These are phyloP conservation scores for Cyberlindnera samutprakarnensis DNA, from an alignment of 805 yeast genomes.

Conservation along the genomic window DNA sequence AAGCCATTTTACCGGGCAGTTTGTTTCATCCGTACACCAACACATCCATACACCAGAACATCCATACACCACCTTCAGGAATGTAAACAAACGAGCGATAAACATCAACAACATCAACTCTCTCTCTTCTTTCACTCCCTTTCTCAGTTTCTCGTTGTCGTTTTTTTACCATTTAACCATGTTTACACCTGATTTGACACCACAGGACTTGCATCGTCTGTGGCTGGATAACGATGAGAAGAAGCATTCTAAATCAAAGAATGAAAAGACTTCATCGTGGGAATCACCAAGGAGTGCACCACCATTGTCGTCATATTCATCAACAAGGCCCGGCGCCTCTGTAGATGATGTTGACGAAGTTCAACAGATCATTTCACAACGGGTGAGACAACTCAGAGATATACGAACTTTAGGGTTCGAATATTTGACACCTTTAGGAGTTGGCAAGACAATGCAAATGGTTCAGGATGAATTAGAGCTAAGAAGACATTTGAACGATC, in stretches of 20 bases:
- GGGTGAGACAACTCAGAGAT: slow-evolving; percentile 17
- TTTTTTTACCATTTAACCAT: slow-evolving; percentile 22
- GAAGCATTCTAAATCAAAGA: slow-evolving; percentile 3
- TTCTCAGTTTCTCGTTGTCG: too few species aligned
- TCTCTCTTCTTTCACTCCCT: too few species aligned
- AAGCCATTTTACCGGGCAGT: too few species aligned
- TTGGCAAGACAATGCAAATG: slow-evolving; percentile 44
- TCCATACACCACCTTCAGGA: too few species aligned
- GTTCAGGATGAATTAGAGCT: slow-evolving; percentile 24
- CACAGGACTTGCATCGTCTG: slow-evolving; percentile 36
- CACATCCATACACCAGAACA: neutral
- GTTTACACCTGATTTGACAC: slow-evolving; percentile 42
- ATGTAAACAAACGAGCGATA: neutral
- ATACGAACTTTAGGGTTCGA: slow-evolving; percentile 41
- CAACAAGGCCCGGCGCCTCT: slow-evolving; percentile 33
- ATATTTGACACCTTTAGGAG: slow-evolving; percentile 51
- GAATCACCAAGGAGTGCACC: slow-evolving; percentile 33
- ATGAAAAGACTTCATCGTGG: neutral
- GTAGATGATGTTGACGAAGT: slow-evolving; percentile 4
- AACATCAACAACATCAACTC: neutral
- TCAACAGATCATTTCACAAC: slow-evolving; percentile 8
- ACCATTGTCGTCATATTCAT: slow-evolving; percentile 46
- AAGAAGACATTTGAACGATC: slow-evolving; percentile 23
- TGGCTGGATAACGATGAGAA: too few species aligned
- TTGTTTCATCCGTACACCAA: too few species aligned